These are phyloP conservation scores for Boletus rubescentipes DNA, from an alignment of 768 basidiomycete genomes.

Conservation along the genomic window DNA sequence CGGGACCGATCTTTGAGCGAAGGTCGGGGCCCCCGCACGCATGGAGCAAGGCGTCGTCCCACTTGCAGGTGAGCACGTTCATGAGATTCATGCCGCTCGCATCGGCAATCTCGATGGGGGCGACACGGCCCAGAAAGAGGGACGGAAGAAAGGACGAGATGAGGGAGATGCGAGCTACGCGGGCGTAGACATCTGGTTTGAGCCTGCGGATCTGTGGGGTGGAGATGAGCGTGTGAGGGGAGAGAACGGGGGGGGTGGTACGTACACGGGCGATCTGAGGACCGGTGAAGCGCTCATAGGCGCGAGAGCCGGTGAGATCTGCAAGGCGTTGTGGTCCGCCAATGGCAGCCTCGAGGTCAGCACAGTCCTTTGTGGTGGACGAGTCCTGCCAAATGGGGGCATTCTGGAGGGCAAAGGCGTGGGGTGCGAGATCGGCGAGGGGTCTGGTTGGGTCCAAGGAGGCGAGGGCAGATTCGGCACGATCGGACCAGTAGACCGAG, in stretches of 20 bases:
- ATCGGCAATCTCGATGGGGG: constrained; percentile 9
- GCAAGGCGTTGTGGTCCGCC: constrained; percentile 1
- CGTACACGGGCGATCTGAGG: constrained; percentile 6
- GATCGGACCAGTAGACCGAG: constrained; percentile 7
- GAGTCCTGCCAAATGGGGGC: constrained; percentile 11
- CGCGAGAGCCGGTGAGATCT: constrained; percentile 3
- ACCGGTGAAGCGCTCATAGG: constrained; percentile 9
- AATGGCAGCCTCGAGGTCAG: background rate
- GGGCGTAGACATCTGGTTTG: background rate
- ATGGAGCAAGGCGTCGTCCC: background rate
- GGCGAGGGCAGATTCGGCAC: background rate
- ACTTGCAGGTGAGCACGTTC: background rate
- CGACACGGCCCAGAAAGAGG: constrained; percentile 6
- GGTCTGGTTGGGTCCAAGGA: background rate
- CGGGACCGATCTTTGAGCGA: constrained; percentile 4
- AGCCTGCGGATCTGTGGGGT: constrained; percentile 3
- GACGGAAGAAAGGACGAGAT: constrained; percentile 5
- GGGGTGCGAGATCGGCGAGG: background rate
- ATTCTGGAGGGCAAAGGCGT: background rate
- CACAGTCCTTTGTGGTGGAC: background rate
- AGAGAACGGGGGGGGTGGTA: background rate
- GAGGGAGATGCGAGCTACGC: constrained; percentile 2
- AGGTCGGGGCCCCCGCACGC: constrained; percentile 2
- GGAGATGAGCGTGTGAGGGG: background rate
- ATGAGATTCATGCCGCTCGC: constrained; percentile 12